Percentiles rank a stretch among this genome's conserved stretches.
These are phyloP conservation scores for Termitomyces titanicus DNA, from an alignment of 768 basidiomycete genomes.

Conservation along the genomic window DNA sequence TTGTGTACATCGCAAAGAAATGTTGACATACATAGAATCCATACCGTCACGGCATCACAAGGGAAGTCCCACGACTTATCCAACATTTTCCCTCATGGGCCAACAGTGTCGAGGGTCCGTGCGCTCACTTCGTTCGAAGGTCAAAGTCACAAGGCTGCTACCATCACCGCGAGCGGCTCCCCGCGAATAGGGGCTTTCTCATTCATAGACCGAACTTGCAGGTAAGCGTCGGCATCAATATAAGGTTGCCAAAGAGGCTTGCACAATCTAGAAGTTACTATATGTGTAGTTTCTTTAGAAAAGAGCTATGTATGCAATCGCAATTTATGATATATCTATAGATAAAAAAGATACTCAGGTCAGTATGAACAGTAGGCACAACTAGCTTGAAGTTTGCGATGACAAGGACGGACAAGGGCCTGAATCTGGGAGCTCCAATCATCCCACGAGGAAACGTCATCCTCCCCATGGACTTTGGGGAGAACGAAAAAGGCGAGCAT, in stretches of 20 bases:
- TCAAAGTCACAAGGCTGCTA: background rate
- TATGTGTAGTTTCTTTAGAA: background rate
- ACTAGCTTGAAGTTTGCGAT: background rate
- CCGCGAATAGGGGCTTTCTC: background rate
- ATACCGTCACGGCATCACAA: background rate
- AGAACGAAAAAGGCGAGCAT: background rate
- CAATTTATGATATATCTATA: background rate
- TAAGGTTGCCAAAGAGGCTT: background rate
- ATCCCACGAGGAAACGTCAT: background rate
- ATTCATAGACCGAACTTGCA: too few relatives aligned
- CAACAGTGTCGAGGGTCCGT: slow-evolving; percentile 4
- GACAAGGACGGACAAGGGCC: background rate
- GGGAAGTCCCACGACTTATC: background rate
- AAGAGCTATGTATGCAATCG: background rate
- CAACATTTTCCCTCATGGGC: background rate
- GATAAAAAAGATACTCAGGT: too few relatives aligned
- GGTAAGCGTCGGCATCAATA: background rate
- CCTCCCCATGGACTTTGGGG: background rate
- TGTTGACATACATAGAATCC: background rate
- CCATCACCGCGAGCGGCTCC: background rate
- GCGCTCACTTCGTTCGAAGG: background rate
- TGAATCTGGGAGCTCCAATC: background rate
- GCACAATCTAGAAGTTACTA: too few relatives aligned
- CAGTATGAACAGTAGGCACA: background rate
- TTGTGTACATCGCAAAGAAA: background rate